These are phyloP conservation scores for Thyridium curvatum DNA, from an alignment of 2,329 filamentous ascomycete species.

Conservation along the genomic window DNA sequence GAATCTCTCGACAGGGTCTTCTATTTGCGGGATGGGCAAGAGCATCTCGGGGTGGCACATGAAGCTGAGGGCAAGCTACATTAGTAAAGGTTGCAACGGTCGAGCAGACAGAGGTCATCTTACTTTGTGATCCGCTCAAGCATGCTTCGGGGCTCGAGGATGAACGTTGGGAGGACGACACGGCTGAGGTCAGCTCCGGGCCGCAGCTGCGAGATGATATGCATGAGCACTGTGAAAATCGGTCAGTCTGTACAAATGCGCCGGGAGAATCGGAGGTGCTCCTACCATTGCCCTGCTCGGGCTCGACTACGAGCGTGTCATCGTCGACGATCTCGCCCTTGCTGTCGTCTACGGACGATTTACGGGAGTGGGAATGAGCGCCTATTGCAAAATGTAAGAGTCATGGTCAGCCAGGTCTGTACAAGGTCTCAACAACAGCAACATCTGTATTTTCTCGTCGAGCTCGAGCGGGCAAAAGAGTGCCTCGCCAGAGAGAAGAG, in stretches of 20 bases:
- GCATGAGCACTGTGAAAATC: slow-evolving; percentile 66
- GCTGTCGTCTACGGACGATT: slow-evolving; percentile 51
- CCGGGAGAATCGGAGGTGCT: slow-evolving; percentile 8
- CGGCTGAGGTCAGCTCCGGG: slow-evolving; percentile 92
- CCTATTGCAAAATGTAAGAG: slow-evolving; percentile 33
- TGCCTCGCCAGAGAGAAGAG: too few relatives aligned
- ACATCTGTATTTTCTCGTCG: too few relatives aligned
- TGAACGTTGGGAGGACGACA: slow-evolving; percentile 94
- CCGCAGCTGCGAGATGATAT: slow-evolving; percentile 95
- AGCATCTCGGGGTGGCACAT: slow-evolving; percentile 99
- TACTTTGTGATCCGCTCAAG: slow-evolving; percentile 98
- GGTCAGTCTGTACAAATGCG: slow-evolving; percentile 6
- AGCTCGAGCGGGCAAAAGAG: too few relatives aligned
- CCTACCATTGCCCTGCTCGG: slow-evolving; percentile 90
- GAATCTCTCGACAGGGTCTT: slow-evolving; percentile 85
- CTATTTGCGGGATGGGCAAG: slow-evolving; percentile 76
- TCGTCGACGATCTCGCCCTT: slow-evolving; percentile 47
- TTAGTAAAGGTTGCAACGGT: slow-evolving; percentile 1
- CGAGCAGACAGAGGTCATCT: slow-evolving; percentile 20
- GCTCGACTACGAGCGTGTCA: slow-evolving; percentile 78
- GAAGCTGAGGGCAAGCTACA: slow-evolving; percentile 55
- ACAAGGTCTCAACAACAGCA: background rate
- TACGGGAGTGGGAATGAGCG: slow-evolving; percentile 18
- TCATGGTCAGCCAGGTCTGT: slow-evolving; percentile 29
- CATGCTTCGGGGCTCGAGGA: slow-evolving; percentile 96